A percentile compares a stretch with the other conserved stretches of the same genome.
Conservation (phyloP, 352 stramenopile species). For the Albugo laibachii region DNA sequence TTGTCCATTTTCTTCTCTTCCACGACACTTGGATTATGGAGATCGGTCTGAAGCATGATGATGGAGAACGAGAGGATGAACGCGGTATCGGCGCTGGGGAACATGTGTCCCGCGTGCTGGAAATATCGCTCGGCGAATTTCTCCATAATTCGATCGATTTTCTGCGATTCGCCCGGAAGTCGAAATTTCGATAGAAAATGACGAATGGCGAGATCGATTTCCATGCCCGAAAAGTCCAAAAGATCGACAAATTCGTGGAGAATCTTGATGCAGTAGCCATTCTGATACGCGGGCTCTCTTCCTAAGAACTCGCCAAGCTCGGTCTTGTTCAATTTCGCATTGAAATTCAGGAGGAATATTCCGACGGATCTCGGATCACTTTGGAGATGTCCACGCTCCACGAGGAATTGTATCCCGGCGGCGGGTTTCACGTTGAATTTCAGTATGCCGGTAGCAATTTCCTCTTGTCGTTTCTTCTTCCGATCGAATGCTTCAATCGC, state of each 20-base stretch:
- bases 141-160: constrained; percentile 99
- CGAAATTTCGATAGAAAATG: constrained; percentile 96
- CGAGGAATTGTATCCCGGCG: constrained; percentile 81
- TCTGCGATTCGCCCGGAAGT: constrained; percentile 96
- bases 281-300: constrained; percentile 90
- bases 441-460: constrained; percentile 90
- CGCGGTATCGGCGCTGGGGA: constrained; percentile 90
- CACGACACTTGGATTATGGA: constrained; percentile 98
- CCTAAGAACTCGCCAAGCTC: constrained; percentile 95
- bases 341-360: constrained; percentile 85
- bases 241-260: constrained; percentile 93
- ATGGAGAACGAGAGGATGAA: constrained; percentile 96
- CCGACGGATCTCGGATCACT: constrained; percentile 86
- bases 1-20: constrained; percentile 96
- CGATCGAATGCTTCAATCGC: constrained; percentile 91
- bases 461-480: constrained; percentile 92
- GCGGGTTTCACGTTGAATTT: constrained; percentile 97
- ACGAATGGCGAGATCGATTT: constrained; percentile 96
- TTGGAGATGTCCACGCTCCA: constrained; percentile 82
- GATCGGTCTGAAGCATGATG: constrained; percentile 82
- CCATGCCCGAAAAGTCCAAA: constrained; percentile 87
- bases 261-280: constrained; percentile 81
- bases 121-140: constrained; percentile 93
- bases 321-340: constrained; percentile 91
- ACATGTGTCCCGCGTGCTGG: constrained; percentile 77